Percentiles rank a stretch among this genome's conserved stretches.
Evolutionary conservation across 1,284 basidiomycete species (phyloP).

Genomic region (Caloboletus inedulis): DNA sequence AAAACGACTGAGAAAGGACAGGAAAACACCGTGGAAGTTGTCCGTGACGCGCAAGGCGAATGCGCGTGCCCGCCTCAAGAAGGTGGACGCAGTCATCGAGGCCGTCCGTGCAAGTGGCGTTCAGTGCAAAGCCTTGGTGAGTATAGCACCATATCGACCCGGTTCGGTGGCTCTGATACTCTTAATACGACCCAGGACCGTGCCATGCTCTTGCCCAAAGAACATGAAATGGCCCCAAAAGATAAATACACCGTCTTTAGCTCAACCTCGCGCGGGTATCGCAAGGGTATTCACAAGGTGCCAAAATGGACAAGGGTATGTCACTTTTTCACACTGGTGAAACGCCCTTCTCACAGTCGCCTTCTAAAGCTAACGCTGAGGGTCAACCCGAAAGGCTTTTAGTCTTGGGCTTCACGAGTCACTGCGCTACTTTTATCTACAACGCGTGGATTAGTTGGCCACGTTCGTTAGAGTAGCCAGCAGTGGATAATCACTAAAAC

Average conservation of each 20-base stretch:
- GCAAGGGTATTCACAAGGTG: constrained; percentile 95
- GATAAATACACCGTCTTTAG: constrained; percentile 97
- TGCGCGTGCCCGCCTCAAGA: constrained; percentile 83
- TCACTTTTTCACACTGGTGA: constrained; percentile 14
- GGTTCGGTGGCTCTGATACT: background rate
- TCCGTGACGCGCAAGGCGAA: constrained; percentile 91
- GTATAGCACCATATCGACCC: constrained; percentile 25
- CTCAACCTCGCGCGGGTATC: constrained; percentile 67
- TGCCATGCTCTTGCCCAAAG: constrained; percentile 80
- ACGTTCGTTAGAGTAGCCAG: background rate
- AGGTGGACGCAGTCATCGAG: constrained; percentile 91
- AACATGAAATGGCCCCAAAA: constrained; percentile 80
- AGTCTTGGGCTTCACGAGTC: constrained; percentile 53
- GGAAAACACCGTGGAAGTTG: constrained; percentile 95
- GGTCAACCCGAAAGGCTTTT: constrained; percentile 89
- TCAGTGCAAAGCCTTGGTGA: constrained; percentile 69
- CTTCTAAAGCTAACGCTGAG: constrained; percentile 68
- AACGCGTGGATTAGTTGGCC: background rate
- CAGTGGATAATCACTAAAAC: constrained; percentile 44
- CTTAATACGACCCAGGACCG: constrained; percentile 42
- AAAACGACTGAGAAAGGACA: constrained; percentile 34
- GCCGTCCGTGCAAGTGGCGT: constrained; percentile 82
- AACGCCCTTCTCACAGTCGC: constrained; percentile 14
- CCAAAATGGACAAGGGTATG: constrained; percentile 91
- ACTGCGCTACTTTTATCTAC: constrained; percentile 20